A percentile compares a stretch with the other conserved stretches of the same genome.
These are phyloP conservation scores for Boletus reticuloceps DNA, from an alignment of 768 basidiomycete genomes.

Conservation along the genomic window DNA sequence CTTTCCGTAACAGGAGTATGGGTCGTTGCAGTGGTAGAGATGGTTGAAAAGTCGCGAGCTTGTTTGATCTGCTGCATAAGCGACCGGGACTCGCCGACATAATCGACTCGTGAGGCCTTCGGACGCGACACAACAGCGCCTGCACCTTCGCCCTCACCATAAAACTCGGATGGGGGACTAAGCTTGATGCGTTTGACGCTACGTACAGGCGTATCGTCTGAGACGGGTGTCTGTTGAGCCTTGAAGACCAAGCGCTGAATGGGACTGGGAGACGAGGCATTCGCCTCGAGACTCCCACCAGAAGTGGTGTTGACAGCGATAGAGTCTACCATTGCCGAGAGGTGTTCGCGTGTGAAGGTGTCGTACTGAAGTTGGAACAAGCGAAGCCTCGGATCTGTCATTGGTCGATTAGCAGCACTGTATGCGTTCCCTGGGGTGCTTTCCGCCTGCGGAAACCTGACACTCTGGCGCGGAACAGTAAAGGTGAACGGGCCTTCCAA, in stretches of 20 bases:
- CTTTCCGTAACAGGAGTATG: constrained; percentile 22
- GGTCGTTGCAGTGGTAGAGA: constrained; percentile 58
- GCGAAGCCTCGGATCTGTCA: constrained; percentile 72
- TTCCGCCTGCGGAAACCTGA: constrained; percentile 50
- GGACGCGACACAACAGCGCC: constrained; percentile 51
- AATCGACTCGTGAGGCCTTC: constrained; percentile 53
- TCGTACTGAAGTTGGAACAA: constrained; percentile 96
- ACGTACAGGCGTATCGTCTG: constrained; percentile 52
- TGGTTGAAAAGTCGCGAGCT: constrained; percentile 74
- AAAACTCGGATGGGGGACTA: constrained; percentile 62
- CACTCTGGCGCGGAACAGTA: constrained; percentile 49
- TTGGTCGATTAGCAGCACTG: constrained; percentile 29
- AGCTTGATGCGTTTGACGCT: constrained; percentile 81
- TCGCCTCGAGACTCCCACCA: constrained; percentile 44
- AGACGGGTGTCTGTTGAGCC: constrained; percentile 43
- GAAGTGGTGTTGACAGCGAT: constrained; percentile 82
- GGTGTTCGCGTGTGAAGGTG: constrained; percentile 91
- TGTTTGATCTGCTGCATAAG: constrained; percentile 81
- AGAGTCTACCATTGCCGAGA: constrained; percentile 91
- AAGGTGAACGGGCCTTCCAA: constrained; percentile 74
- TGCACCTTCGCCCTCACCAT: constrained; percentile 48
- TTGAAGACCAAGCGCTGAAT: constrained; percentile 42
- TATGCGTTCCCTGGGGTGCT: constrained; percentile 48
- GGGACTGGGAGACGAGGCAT: constrained; percentile 46
- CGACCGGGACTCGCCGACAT: constrained; percentile 72